A percentile compares a stretch with the other conserved stretches of the same genome.
Evolutionary conservation across 2,329 filamentous ascomycete genomes (phyloP).

Genomic region (Calonectria hawksworthii): DNA sequence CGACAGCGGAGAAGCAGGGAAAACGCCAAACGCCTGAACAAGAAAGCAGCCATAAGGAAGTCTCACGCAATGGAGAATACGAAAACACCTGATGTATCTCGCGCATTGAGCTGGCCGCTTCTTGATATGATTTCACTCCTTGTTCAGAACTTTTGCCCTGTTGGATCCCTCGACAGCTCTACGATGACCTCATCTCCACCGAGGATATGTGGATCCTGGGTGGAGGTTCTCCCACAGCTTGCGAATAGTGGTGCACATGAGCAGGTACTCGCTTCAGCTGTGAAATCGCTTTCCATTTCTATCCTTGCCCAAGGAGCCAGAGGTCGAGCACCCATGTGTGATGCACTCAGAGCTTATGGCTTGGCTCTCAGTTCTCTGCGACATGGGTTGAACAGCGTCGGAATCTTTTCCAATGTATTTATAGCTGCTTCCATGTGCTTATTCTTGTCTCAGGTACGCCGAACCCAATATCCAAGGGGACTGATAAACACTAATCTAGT

Average conservation of each 20-base stretch:
- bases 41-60: neutral
- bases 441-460: conserved; percentile 16
- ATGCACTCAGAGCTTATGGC: conserved; percentile 47
- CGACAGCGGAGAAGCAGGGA: neutral
- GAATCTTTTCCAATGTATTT: conserved; percentile 1
- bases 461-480: neutral
- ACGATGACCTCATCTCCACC: conserved; percentile 44
- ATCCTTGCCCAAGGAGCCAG: conserved; percentile 42
- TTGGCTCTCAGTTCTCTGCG: conserved; percentile 48
- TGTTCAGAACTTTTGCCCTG: conserved; percentile 39
- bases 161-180: conserved; percentile 11
- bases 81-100: neutral
- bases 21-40: neutral
- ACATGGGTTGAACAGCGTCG: conserved; percentile 7
- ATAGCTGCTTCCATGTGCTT: conserved; percentile 30
- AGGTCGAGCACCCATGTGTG: conserved; percentile 39
- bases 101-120: conserved; percentile 38
- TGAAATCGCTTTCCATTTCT: conserved; percentile 51
- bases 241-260: conserved; percentile 33
- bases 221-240: conserved; percentile 53
- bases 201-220: conserved; percentile 57
- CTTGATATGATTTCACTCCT: conserved; percentile 43
- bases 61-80: neutral
- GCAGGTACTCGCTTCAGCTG: conserved; percentile 45
- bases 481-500: neutral